phyloP scores from a whole-genome alignment of 1,284 basidiomycete species.

The Hortiboletus rubellus region DNA sequence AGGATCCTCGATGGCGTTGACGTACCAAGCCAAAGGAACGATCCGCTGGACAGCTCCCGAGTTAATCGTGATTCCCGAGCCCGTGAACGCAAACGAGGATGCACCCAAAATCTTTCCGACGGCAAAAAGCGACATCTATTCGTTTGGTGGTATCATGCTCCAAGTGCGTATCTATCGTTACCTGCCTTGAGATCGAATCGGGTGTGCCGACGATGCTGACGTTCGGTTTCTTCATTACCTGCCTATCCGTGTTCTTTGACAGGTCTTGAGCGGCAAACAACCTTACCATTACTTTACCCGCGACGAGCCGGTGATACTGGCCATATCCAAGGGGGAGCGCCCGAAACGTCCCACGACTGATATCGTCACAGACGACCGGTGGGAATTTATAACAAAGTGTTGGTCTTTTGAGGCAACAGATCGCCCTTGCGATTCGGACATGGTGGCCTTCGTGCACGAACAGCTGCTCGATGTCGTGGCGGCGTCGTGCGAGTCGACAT shows the following conservation, averaged over 20 bases:
- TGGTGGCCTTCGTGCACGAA: slow-evolving; percentile 17
- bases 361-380: slow-evolving; percentile 22
- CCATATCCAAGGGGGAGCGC: slow-evolving; percentile 14
- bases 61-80: slow-evolving; percentile 6
- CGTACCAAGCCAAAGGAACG: slow-evolving; percentile 20
- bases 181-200: background rate
- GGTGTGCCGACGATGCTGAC: background rate
- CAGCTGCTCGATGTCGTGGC: slow-evolving; percentile 14
- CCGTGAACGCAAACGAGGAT: background rate
- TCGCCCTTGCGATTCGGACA: slow-evolving; percentile 16
- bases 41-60: slow-evolving; percentile 28
- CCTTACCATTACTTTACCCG: slow-evolving; percentile 24
- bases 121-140: slow-evolving; percentile 23
- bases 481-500: background rate
- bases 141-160: slow-evolving; percentile 28
- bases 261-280: slow-evolving; percentile 27
- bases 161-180: slow-evolving; percentile 11
- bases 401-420: slow-evolving; percentile 16
- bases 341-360: slow-evolving; percentile 18
- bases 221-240: too few relatives aligned
- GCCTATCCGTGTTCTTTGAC: background rate
- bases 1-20: slow-evolving; percentile 13
- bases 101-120: slow-evolving; percentile 17
- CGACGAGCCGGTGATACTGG: slow-evolving; percentile 22
- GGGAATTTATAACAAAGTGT: slow-evolving; percentile 23